Percentiles rank a stretch among this genome's conserved stretches.
Conservation (phyloP, 352 stramenopile genomes). For the Globisporangium emineosum region DNA sequence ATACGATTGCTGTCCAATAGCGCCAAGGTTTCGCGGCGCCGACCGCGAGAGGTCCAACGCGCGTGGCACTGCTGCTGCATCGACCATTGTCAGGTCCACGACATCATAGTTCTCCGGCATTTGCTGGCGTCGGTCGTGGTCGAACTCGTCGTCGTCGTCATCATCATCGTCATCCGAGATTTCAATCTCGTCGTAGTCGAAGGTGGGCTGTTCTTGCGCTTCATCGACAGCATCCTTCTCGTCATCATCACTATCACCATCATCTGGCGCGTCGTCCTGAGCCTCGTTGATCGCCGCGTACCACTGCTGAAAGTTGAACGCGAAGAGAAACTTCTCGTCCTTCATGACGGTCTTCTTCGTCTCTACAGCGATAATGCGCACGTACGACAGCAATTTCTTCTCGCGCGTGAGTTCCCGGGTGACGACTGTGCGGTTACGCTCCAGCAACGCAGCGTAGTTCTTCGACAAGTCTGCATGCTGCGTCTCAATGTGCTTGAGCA, state of each 20-base stretch:
- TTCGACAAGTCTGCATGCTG: slow-evolving; percentile 28
- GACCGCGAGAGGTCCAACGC: slow-evolving; percentile 2
- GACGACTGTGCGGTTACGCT: slow-evolving; percentile 32
- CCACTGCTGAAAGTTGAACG: slow-evolving; percentile 52
- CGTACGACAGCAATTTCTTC: slow-evolving; percentile 63
- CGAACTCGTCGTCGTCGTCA: neutral
- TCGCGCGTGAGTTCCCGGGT: slow-evolving; percentile 48
- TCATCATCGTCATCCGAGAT: slow-evolving; percentile 23
- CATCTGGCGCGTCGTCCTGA: neutral
- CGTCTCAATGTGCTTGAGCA: slow-evolving; percentile 40
- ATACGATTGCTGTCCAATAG: neutral
- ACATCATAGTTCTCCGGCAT: neutral
- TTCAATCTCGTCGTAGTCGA: slow-evolving; percentile 12
- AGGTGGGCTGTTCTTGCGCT: slow-evolving; percentile 1
- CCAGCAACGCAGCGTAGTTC: slow-evolving; percentile 40
- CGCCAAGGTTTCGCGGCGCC: neutral
- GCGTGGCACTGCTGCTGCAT: neutral
- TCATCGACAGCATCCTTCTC: slow-evolving; percentile 6
- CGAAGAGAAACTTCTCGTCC: slow-evolving; percentile 50
- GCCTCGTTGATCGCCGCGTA: slow-evolving; percentile 20
- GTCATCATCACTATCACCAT: slow-evolving; percentile 17
- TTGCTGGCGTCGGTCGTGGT: neutral
- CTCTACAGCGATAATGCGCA: slow-evolving; percentile 42
- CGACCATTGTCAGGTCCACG: neutral
- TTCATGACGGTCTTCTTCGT: slow-evolving; percentile 30